A percentile compares a stretch with the other conserved stretches of the same genome.
These are phyloP conservation scores for Aureobasidium sp. DNA, from an alignment of 2,329 filamentous ascomycete genomes.

Conservation along the genomic window DNA sequence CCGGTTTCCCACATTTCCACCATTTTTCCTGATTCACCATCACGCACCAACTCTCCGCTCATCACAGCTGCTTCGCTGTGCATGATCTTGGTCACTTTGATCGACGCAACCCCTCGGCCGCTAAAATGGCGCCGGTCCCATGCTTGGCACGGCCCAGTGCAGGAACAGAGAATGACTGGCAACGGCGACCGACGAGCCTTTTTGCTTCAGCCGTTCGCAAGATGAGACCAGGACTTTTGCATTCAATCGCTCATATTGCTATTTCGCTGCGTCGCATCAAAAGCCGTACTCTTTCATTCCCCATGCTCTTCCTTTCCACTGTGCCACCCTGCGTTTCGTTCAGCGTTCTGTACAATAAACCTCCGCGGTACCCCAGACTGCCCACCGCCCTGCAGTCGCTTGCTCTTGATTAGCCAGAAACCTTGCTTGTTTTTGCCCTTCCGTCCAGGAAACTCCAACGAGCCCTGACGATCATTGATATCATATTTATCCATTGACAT, in stretches of 20 bases:
- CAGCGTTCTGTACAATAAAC: neutral
- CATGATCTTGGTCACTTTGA: slow-evolving; percentile 12
- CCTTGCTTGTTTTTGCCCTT: neutral
- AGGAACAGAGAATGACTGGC: neutral
- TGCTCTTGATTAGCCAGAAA: neutral
- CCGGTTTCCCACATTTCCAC: slow-evolving; percentile 11
- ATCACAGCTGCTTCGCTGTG: slow-evolving; percentile 2
- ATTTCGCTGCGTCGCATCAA: neutral
- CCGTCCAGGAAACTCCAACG: neutral
- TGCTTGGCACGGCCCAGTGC: neutral
- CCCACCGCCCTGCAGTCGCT: slow-evolving; percentile 3
- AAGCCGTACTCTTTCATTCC: too few relatives aligned
- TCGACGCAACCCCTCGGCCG: slow-evolving; percentile 4
- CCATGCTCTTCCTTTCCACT: neutral
- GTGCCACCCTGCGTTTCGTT: neutral
- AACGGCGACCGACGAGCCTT: slow-evolving; percentile 1
- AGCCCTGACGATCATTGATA: slow-evolving; percentile 14
- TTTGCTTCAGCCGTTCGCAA: neutral
- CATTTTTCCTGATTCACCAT: slow-evolving; percentile 5
- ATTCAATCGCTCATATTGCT: neutral
- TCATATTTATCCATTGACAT: slow-evolving; percentile 9
- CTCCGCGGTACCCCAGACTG: slow-evolving; percentile 8
- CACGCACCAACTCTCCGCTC: slow-evolving; percentile 1
- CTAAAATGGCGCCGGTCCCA: slow-evolving; percentile 3
- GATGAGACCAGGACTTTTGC: slow-evolving; percentile 12